Evolutionary conservation across 1,139 yeast genomes (phyloP).

Genomic region (Blastobotrys persicus): DNA sequence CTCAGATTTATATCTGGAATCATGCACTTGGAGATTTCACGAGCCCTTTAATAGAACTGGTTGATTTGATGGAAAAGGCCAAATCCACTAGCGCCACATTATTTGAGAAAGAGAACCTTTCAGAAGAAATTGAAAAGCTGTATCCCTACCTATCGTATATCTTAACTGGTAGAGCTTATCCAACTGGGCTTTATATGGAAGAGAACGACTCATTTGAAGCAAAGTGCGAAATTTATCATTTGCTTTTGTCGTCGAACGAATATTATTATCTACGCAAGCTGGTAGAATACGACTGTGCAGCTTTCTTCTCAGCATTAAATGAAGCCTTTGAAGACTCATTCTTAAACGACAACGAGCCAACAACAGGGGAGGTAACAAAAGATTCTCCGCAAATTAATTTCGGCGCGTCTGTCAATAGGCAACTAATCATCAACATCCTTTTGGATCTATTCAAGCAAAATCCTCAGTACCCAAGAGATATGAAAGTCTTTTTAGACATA

Average conservation of each 20-base stretch:
- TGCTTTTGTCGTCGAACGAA: constrained; percentile 56
- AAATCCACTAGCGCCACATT: constrained; percentile 1
- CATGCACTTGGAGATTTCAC: constrained; percentile 60
- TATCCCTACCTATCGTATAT: constrained; percentile 64
- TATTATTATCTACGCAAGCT: constrained; percentile 60
- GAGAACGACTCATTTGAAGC: constrained; percentile 37
- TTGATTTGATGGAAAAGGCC: constrained; percentile 40
- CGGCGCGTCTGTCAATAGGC: constrained; percentile 49
- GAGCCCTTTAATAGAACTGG: constrained; percentile 62
- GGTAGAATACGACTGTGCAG: constrained; percentile 51
- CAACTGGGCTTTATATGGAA: constrained; percentile 55
- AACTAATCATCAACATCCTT: constrained; percentile 63
- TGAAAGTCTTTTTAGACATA: constrained; percentile 48
- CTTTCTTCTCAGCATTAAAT: constrained; percentile 62
- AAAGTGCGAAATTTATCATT: constrained; percentile 49
- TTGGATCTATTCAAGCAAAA: constrained; percentile 45
- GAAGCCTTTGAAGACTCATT: constrained; percentile 76
- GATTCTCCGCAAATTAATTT: constrained; percentile 27
- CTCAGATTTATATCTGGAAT: constrained; percentile 68
- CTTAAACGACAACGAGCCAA: constrained; percentile 46
- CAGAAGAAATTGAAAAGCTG: constrained; percentile 39
- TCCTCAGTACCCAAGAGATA: constrained; percentile 35
- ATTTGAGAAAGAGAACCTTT: constrained; percentile 10
- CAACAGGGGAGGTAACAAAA: constrained; percentile 17
- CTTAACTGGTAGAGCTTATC: constrained; percentile 77